Evolutionary conservation across 116 monocot species (phyloP).

Genomic region (Posidonia oceanica): DNA sequence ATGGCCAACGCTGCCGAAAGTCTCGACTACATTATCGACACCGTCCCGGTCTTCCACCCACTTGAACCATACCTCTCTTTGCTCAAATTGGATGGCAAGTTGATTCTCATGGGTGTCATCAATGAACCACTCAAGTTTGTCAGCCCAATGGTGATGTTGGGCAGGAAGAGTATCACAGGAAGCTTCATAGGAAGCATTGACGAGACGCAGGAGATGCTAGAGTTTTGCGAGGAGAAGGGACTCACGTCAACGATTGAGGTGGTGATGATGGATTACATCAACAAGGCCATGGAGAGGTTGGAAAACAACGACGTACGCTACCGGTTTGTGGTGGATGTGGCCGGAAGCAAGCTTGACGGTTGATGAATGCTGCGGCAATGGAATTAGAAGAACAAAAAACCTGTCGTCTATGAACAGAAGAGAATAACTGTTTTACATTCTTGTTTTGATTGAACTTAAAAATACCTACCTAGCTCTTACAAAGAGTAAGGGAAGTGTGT

Average conservation of each 20-base stretch:
- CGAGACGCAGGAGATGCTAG: constrained; percentile 66
- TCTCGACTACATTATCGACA: constrained; percentile 90
- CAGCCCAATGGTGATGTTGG: constrained; percentile 43
- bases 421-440: no score
- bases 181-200: constrained; percentile 89
- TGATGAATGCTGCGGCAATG: neutral
- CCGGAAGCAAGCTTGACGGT: constrained; percentile 30
- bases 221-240: constrained; percentile 66
- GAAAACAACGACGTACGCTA: constrained; percentile 93
- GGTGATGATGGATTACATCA: constrained; percentile 73
- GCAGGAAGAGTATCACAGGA: constrained; percentile 69
- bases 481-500: no score
- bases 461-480: no score
- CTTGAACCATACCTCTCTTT: constrained; percentile 65
- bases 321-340: constrained; percentile 89
- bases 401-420: no score
- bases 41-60: constrained; percentile 60
- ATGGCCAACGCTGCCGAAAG: constrained; percentile 36
- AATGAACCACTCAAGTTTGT: constrained; percentile 67
- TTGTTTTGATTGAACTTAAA: no score
- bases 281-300: constrained; percentile 62
- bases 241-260: constrained; percentile 58
- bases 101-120: constrained; percentile 61
- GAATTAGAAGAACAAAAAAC: no score
- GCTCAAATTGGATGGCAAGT: constrained; percentile 56